Evolutionary conservation across 2,329 filamentous ascomycete genomes (phyloP).

Genomic region (Claviceps sp.): DNA sequence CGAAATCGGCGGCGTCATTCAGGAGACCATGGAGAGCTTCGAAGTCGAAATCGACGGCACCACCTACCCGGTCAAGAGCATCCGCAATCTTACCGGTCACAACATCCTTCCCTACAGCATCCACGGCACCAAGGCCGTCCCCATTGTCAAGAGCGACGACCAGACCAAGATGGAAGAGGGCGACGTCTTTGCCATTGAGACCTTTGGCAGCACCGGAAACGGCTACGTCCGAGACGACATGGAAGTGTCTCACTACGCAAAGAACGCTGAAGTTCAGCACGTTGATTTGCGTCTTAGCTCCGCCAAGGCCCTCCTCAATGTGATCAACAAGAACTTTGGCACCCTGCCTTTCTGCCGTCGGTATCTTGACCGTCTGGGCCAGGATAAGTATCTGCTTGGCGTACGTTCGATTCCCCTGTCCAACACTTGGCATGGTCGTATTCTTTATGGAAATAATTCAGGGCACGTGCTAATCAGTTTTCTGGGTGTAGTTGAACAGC

Average conservation of each 20-base stretch:
- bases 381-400: slow-evolving; percentile 86
- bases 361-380: slow-evolving; percentile 83
- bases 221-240: slow-evolving; percentile 80
- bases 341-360: slow-evolving; percentile 83
- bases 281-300: slow-evolving; percentile 65
- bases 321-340: slow-evolving; percentile 94
- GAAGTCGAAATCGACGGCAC: slow-evolving; percentile 72
- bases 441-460: neutral
- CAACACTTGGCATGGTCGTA: too few relatives aligned
- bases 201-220: slow-evolving; percentile 85
- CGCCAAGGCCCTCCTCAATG: slow-evolving; percentile 71
- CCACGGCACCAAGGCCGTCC: slow-evolving; percentile 85
- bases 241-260: slow-evolving; percentile 82
- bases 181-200: slow-evolving; percentile 90
- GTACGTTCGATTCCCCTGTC: slow-evolving; percentile 31
- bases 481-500: slow-evolving; percentile 55
- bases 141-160: slow-evolving; percentile 79
- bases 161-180: slow-evolving; percentile 97
- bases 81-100: slow-evolving; percentile 80
- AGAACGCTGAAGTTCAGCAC: slow-evolving; percentile 57
- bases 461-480: neutral
- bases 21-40: slow-evolving; percentile 89
- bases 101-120: slow-evolving; percentile 83
- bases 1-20: slow-evolving; percentile 71
- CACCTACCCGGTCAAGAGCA: slow-evolving; percentile 69